phyloP scores from a whole-genome alignment of 1,284 basidiomycete species.

The Somion occarium region DNA sequence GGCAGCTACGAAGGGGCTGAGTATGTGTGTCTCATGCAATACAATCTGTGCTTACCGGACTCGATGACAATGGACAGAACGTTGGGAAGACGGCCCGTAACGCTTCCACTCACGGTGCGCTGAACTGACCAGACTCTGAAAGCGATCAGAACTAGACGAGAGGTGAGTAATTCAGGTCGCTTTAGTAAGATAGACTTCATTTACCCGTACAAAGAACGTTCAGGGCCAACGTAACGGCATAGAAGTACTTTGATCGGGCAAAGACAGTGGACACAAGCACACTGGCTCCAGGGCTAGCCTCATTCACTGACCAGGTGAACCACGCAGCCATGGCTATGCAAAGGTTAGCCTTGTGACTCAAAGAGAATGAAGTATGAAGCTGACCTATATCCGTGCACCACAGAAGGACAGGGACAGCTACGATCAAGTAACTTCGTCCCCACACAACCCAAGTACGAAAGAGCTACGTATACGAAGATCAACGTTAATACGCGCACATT shows the following conservation, averaged over 20 bases:
- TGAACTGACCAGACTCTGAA: slow-evolving; percentile 11
- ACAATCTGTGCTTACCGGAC: slow-evolving; percentile 10
- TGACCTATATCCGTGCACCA: slow-evolving; percentile 21
- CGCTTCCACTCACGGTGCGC: neutral
- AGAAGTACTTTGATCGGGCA: slow-evolving; percentile 13
- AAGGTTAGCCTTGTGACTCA: slow-evolving; percentile 13
- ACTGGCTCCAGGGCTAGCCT: slow-evolving; percentile 12
- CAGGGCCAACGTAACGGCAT: slow-evolving; percentile 12
- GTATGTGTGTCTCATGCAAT: neutral
- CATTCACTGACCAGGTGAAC: slow-evolving; percentile 14
- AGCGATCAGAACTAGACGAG: slow-evolving; percentile 13
- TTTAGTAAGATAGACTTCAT: neutral
- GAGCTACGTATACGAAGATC: slow-evolving; percentile 12
- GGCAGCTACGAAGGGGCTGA: slow-evolving; percentile 8
- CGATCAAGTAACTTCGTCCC: slow-evolving; percentile 11
- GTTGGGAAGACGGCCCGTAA: slow-evolving; percentile 1
- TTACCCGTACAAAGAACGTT: slow-evolving; percentile 16
- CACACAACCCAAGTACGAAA: slow-evolving; percentile 24
- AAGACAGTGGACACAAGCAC: slow-evolving; percentile 11
- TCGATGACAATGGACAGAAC: slow-evolving; percentile 13
- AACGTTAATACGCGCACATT: neutral
- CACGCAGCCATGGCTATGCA: slow-evolving; percentile 13
- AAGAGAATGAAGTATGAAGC: too few species aligned
- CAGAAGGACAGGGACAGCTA: slow-evolving; percentile 8
- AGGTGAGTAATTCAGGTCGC: neutral